phyloP scores from a whole-genome alignment of 352 stramenopile genomes.

The Pythium plurisporium region DNA sequence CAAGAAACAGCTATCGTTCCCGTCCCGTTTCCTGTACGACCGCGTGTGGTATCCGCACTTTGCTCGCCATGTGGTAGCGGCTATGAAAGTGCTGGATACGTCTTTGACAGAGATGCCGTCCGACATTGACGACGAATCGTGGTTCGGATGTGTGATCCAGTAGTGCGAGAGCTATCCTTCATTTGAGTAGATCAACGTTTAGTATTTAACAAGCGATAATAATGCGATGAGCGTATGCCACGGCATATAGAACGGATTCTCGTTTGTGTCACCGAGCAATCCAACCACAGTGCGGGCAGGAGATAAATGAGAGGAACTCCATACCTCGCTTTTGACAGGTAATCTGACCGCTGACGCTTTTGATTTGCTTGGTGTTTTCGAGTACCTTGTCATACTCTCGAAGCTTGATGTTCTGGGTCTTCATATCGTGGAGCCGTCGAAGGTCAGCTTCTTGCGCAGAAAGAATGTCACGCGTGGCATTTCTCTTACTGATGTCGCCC shows the following conservation, averaged over 20 bases:
- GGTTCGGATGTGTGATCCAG: constrained; percentile 64
- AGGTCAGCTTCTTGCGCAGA: constrained; percentile 18
- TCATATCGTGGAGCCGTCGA: constrained; percentile 20
- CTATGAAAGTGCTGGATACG: constrained; percentile 67
- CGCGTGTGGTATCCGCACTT: constrained; percentile 78
- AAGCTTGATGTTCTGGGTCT: constrained; percentile 25
- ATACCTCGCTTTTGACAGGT: constrained; percentile 25
- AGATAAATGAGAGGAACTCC: constrained; percentile 32
- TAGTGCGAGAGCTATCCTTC: constrained; percentile 24
- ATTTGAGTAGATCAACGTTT: too few relatives aligned
- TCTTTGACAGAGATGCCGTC: constrained; percentile 28
- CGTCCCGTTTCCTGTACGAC: constrained; percentile 71
- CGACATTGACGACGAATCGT: constrained; percentile 39
- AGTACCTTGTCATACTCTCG: constrained; percentile 34
- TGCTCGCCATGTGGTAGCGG: constrained; percentile 52
- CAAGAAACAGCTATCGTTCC: constrained; percentile 72
- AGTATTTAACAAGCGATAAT: constrained; percentile 19
- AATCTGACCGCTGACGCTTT: constrained; percentile 22
- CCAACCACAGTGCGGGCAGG: constrained; percentile 38
- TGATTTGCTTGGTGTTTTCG: constrained; percentile 26
- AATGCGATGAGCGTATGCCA: too few relatives aligned
- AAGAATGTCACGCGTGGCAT: constrained; percentile 27
- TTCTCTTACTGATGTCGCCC: constrained; percentile 22
- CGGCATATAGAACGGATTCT: not conserved
- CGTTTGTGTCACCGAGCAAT: not conserved